A percentile compares a stretch with the other conserved stretches of the same genome.
These are phyloP conservation scores for Salix exigua DNA, from an alignment of 345 rosid species.

Conservation along the genomic window DNA sequence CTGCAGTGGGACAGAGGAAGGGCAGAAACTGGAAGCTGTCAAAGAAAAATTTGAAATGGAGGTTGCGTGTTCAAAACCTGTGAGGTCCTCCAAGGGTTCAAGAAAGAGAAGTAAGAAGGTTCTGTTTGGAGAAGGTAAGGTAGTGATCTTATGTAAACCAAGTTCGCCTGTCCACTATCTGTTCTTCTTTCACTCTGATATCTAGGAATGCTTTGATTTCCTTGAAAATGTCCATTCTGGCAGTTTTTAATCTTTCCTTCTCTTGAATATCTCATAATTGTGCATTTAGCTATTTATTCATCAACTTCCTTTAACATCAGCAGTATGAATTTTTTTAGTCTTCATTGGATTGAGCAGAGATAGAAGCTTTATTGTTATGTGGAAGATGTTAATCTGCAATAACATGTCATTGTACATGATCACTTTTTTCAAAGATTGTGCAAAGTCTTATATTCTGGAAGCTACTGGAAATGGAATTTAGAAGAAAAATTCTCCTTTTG, in stretches of 20 bases:
- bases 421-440: not conserved
- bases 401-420: not conserved
- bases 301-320: conserved; percentile 1
- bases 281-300: not conserved
- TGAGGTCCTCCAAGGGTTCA: conserved; percentile 24
- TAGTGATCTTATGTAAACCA: not conserved
- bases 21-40: conserved; percentile 37
- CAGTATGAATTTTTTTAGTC: not conserved
- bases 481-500: not conserved
- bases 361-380: not conserved
- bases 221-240: not conserved
- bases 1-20: conserved; percentile 83
- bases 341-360: not conserved
- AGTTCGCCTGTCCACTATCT: not conserved
- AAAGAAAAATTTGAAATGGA: conserved; percentile 47
- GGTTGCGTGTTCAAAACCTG: conserved; percentile 21
- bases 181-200: conserved; percentile 1
- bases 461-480: not conserved
- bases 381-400: not conserved
- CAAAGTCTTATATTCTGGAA: not conserved
- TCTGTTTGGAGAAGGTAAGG: conserved; percentile 68
- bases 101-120: conserved; percentile 31
- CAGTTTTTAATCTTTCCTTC: not conserved
- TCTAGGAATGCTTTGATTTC: not conserved
- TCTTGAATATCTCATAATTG: not conserved